Evolutionary conservation across 192 early-diverging fungal species (phyloP).

Genomic region (Backusella luteola): DNA sequence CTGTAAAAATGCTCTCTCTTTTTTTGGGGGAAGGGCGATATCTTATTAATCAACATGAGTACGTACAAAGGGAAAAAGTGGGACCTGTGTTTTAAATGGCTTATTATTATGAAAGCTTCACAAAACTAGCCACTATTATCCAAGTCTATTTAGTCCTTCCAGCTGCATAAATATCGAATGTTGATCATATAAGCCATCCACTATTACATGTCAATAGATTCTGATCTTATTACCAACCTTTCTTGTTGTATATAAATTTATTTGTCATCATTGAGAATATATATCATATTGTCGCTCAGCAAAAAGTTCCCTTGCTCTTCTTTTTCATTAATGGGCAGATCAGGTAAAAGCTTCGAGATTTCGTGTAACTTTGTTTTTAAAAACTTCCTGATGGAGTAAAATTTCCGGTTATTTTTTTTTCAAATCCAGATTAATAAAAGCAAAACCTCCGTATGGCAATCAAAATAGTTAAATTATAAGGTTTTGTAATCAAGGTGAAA

Average conservation of each 20-base stretch:
- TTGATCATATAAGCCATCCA: background rate
- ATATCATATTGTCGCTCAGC: background rate
- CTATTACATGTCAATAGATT: too few relatives aligned
- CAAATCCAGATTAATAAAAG: background rate
- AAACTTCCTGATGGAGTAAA: background rate
- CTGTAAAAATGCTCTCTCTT: background rate
- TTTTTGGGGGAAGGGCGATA: background rate
- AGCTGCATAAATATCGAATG: background rate
- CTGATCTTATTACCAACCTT: background rate
- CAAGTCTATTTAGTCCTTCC: background rate
- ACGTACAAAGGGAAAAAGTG: background rate
- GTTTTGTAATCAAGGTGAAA: background rate
- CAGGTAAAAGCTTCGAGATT: background rate
- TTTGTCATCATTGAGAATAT: background rate
- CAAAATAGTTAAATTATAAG: constrained; percentile 6
- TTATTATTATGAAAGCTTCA: background rate
- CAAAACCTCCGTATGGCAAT: background rate
- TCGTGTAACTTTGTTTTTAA: background rate
- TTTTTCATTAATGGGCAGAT: background rate
- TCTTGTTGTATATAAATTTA: background rate
- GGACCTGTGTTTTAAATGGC: background rate
- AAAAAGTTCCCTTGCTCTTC: background rate
- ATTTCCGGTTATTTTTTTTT: background rate
- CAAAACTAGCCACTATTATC: background rate
- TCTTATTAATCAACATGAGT: background rate